Evolutionary conservation across 108 stramenopile species (phyloP), one percentile per base, ranked within the genome.

Genomic region (Craspedostauros australis): DNA sequence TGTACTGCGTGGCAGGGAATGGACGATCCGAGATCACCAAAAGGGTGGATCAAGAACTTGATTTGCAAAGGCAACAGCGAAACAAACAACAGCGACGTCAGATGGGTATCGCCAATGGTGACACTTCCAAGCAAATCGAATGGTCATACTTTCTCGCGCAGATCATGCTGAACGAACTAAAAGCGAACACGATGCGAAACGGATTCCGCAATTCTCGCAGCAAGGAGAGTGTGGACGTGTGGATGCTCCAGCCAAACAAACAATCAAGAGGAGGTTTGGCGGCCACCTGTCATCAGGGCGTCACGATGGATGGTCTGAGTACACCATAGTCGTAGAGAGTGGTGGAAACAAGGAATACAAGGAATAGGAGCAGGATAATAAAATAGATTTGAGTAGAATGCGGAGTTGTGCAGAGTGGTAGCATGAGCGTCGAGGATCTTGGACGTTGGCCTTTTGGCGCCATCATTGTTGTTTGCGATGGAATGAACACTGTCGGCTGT

Each of bases 1-100:
- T 56, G 12, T 77, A 63, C 46, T 57, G 44, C 25, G 63, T 63
- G 5, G 76, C 56, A 23, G 65, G 54, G 11, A 54, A 64, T 23
- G 7, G 28, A n/a, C 15, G 44, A 25, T 9, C 7, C 15, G 21
- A 15, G 11, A 14, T 46, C 43, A 44, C 44, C 34, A 52, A 52
- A 52, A 19, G 31, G 6, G 18, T 34, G 51, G 23, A 39, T 38
- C 51, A 36, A 52, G 34, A 52, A 42, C 43, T 16, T 12, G 43
- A 36, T 4, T 37, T n/a, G 14, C 11, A 45, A 48, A 6, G 14
- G 36, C 29, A 30, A 46, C 8, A 27, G 29, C 16, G 31, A 50
- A 22, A 9, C 31, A 12, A 39, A 52, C 27, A 28, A 23, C n/a
- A n/a, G 16, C 4, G 39, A n/a, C n/a, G n/a, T n/a, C n/a, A n/a